phyloP scores from a whole-genome alignment of 306 rosid genomes.

The Vigna angularis region DNA sequence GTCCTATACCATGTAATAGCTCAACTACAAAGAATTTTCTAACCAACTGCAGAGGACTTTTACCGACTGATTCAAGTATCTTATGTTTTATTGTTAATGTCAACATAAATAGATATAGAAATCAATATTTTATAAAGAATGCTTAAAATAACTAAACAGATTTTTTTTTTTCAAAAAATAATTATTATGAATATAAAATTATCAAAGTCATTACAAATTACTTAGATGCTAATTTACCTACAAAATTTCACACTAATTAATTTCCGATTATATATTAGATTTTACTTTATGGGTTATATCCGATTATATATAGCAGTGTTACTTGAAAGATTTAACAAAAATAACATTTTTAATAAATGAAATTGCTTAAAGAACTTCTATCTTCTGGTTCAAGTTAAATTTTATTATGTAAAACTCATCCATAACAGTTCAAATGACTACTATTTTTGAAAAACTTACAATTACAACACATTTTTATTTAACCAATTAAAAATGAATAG shows the following conservation, averaged over 20 bases:
- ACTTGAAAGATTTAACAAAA: not conserved
- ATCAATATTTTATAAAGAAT: not conserved
- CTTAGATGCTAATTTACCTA: not conserved
- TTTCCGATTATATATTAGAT: not conserved
- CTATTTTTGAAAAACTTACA: not conserved
- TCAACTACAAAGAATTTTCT: not conserved
- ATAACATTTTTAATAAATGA: not conserved
- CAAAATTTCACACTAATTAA: not conserved
- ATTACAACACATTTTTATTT: not conserved
- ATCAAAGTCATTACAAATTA: not conserved
- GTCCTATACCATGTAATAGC: too few species aligned
- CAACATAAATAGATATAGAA: not conserved
- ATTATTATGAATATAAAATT: not conserved
- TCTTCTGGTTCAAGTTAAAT: not conserved
- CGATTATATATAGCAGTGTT: not conserved
- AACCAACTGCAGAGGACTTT: not conserved
- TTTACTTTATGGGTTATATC: not conserved
- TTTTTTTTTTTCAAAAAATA: not conserved
- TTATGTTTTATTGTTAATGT: not conserved
- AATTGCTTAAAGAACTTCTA: not conserved
- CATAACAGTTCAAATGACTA: not conserved
- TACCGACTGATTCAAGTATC: not conserved
- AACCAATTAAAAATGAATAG: not conserved
- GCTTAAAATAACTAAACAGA: not conserved
- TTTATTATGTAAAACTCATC: not conserved